A percentile compares a stretch with the other conserved stretches of the same genome.
phyloP scores from a whole-genome alignment of 108 stramenopile genomes.

The Mediolabrus comicus region DNA sequence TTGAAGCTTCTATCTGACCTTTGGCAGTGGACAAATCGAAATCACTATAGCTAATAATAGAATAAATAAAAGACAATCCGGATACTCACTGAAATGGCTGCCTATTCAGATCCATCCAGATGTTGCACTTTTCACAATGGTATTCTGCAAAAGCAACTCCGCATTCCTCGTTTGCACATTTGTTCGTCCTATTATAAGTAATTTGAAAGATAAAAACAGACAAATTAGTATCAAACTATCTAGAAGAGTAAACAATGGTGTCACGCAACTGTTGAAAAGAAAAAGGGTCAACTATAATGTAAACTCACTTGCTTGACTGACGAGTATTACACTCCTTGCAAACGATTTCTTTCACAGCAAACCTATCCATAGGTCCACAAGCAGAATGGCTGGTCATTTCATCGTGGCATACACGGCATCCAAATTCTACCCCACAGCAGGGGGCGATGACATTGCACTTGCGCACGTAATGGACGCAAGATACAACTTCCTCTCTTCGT shows the following conservation, averaged over 20 bases:
- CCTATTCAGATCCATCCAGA: constrained; percentile 45
- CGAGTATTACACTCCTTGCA: constrained; percentile 77
- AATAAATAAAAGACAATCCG: too few species aligned
- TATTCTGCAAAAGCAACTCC: constrained; percentile 35
- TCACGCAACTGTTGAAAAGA: background rate
- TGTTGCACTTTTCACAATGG: constrained; percentile 43
- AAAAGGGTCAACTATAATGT: background rate
- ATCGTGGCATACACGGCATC: constrained; percentile 87
- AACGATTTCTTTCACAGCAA: constrained; percentile 68
- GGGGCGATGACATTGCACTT: constrained; percentile 82
- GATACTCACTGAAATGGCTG: constrained; percentile 44
- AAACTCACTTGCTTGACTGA: constrained; percentile 43
- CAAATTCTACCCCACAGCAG: constrained; percentile 70
- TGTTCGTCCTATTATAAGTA: constrained; percentile 14
- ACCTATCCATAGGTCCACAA: constrained; percentile 81
- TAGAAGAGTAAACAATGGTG: background rate
- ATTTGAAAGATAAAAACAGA: constrained; percentile 4
- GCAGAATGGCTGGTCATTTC: constrained; percentile 52
- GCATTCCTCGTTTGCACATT: constrained; percentile 16
- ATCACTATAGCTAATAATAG: too few species aligned
- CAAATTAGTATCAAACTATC: background rate
- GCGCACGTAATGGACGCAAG: constrained; percentile 83
- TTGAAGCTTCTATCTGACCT: too few species aligned
- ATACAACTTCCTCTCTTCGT: constrained; percentile 15
- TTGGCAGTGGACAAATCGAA: too few species aligned